phyloP scores from a whole-genome alignment of 2,329 filamentous ascomycete species.

The Fonsecaea erecta region DNA sequence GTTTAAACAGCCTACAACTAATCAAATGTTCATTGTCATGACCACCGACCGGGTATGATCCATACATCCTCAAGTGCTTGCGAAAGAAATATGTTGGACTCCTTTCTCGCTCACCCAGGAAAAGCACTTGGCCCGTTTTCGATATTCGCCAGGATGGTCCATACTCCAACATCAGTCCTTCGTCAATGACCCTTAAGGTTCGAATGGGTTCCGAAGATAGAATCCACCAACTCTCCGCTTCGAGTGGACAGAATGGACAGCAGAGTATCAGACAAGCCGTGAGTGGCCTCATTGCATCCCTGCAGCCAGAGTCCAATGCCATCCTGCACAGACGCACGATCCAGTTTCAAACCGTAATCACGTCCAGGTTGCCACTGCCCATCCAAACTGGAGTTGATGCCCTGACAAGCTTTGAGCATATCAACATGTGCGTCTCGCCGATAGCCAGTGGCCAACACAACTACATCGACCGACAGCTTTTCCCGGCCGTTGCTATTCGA shows the following conservation, averaged over 20 bases:
- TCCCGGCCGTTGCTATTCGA: conserved; percentile 54
- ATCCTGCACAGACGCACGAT: conserved; percentile 67
- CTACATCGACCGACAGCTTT: conserved; percentile 73
- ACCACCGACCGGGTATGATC: background rate
- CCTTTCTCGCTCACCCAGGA: background rate
- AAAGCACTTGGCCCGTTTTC: background rate
- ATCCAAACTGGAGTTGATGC: conserved; percentile 46
- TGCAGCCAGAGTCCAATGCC: conserved; percentile 88
- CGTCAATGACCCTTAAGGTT: conserved; percentile 21
- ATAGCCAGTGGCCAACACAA: conserved; percentile 90
- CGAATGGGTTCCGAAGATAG: conserved; percentile 63
- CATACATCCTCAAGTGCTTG: background rate
- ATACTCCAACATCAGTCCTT: background rate
- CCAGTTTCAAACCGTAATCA: conserved; percentile 78
- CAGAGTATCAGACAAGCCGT: conserved; percentile 83
- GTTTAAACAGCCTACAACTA: background rate
- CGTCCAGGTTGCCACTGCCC: conserved; percentile 70
- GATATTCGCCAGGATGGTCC: background rate
- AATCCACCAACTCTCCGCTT: conserved; percentile 76
- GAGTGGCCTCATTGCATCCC: conserved; percentile 89
- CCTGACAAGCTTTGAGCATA: conserved; percentile 61
- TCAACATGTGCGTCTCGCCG: conserved; percentile 75
- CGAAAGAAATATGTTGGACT: background rate
- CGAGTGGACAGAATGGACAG: conserved; percentile 77
- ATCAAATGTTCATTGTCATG: background rate